These are phyloP conservation scores for Marasmius fiardii DNA, from an alignment of 1,284 basidiomycete genomes.

Conservation along the genomic window DNA sequence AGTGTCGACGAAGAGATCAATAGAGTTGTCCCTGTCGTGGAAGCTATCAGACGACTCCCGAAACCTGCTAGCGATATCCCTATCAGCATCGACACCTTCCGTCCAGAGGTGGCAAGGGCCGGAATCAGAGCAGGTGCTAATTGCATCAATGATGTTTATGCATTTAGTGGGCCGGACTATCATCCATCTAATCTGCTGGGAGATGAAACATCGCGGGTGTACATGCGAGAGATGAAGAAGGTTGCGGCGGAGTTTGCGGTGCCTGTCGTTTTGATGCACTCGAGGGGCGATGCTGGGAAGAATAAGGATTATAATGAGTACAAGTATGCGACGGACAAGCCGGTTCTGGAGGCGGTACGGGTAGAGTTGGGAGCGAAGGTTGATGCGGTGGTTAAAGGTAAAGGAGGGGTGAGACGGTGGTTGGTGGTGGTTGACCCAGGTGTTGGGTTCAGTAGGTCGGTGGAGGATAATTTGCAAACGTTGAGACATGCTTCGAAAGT, in stretches of 20 bases:
- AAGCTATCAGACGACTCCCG: constrained; percentile 33
- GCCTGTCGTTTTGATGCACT: constrained; percentile 92
- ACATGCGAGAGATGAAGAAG: constrained; percentile 59
- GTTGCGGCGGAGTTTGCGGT: constrained; percentile 61
- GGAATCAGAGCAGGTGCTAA: constrained; percentile 85
- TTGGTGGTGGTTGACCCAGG: constrained; percentile 92
- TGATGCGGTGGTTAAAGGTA: constrained; percentile 62
- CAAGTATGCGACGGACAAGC: constrained; percentile 32
- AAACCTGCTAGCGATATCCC: constrained; percentile 32
- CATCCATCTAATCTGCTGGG: constrained; percentile 25
- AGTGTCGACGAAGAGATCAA: constrained; percentile 69
- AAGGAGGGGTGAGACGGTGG: constrained; percentile 84
- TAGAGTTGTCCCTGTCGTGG: constrained; percentile 74
- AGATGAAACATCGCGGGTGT: constrained; percentile 25
- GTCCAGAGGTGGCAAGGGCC: constrained; percentile 75
- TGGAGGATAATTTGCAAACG: constrained; percentile 73
- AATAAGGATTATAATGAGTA: constrained; percentile 68
- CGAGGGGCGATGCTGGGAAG: constrained; percentile 74
- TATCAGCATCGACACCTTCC: constrained; percentile 93
- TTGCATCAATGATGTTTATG: constrained; percentile 94
- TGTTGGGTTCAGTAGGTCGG: constrained; percentile 91
- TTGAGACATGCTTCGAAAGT: constrained; percentile 53
- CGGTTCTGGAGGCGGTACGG: constrained; percentile 70
- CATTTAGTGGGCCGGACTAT: constrained; percentile 68
- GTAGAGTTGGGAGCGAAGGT: constrained; percentile 76